Percentiles rank a stretch among this genome's conserved stretches.
Evolutionary conservation across 345 rosid species (phyloP).

Genomic region (Boechera divaricarpa): DNA sequence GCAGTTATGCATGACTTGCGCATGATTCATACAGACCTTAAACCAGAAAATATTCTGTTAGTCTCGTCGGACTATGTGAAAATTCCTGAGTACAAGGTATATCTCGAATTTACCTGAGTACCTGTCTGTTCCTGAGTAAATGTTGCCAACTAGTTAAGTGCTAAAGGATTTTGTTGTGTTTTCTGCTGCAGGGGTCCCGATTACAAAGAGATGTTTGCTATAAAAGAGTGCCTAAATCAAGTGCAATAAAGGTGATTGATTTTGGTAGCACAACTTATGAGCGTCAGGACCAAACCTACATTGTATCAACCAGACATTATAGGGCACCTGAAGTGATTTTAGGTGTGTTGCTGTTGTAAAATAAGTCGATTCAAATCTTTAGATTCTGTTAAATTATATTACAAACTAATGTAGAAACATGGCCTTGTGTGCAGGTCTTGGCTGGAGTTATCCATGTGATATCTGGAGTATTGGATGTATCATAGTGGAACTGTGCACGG

Average conservation of each 20-base stretch:
- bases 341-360: constrained; percentile 48
- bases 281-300: constrained; percentile 77
- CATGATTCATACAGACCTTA: constrained; percentile 85
- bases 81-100: constrained; percentile 82
- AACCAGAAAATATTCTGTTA: constrained; percentile 85
- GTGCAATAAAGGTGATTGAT: constrained; percentile 87
- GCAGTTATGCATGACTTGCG: constrained; percentile 93
- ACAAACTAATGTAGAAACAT: constrained; percentile 12
- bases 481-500: constrained; percentile 84
- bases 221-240: constrained; percentile 83
- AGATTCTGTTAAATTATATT: background rate
- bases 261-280: constrained; percentile 91
- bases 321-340: constrained; percentile 93
- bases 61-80: constrained; percentile 79
- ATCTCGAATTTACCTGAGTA: background rate
- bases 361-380: background rate
- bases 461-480: constrained; percentile 95
- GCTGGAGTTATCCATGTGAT: constrained; percentile 94
- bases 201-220: constrained; percentile 61
- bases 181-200: constrained; percentile 52
- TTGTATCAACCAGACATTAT: constrained; percentile 86
- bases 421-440: constrained; percentile 57
- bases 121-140: background rate
- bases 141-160: background rate
- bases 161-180: background rate